A percentile compares a stretch with the other conserved stretches of the same genome.
Conservation (phyloP, 371 early-diverging fungal species). For the Conidiobolus incongruus region DNA sequence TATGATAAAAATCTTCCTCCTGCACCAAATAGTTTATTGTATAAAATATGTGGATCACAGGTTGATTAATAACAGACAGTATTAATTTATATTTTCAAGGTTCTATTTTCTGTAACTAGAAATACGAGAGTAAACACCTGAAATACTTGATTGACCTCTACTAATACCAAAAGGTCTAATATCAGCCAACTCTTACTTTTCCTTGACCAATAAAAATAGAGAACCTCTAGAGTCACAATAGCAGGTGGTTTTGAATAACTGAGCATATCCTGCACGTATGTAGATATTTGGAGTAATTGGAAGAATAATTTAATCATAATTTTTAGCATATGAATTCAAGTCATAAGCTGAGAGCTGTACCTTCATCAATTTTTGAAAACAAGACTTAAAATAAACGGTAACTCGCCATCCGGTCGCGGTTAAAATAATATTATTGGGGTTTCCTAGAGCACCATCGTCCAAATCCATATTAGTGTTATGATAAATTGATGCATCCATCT, state of each 20-base stretch:
- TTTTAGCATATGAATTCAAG: conserved; percentile 8
- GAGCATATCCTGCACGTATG: conserved; percentile 15
- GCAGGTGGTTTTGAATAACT: conserved; percentile 14
- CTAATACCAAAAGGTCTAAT: neutral
- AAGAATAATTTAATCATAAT: conserved; percentile 9
- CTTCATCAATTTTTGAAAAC: conserved; percentile 8
- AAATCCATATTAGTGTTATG: neutral
- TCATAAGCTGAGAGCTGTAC: conserved; percentile 6
- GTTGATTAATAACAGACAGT: too few species aligned
- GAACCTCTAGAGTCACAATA: conserved; percentile 21
- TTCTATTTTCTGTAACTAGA: neutral
- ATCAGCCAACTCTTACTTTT: neutral
- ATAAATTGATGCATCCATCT: neutral
- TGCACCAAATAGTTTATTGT: too few species aligned
- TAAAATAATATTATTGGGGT: neutral
- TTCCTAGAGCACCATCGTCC: neutral
- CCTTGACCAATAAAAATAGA: conserved; percentile 1
- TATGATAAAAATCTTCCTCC: too few species aligned
- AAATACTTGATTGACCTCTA: neutral
- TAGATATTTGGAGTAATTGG: conserved; percentile 7
- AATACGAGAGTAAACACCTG: neutral
- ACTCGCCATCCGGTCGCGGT: conserved; percentile 20
- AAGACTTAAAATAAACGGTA: conserved; percentile 1
- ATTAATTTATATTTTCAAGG: too few species aligned
- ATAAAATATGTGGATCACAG: too few species aligned